A percentile compares a stretch with the other conserved stretches of the same genome.
These are phyloP conservation scores for Fusarium abutilonis DNA, from an alignment of 2,329 filamentous ascomycete genomes.

Conservation along the genomic window DNA sequence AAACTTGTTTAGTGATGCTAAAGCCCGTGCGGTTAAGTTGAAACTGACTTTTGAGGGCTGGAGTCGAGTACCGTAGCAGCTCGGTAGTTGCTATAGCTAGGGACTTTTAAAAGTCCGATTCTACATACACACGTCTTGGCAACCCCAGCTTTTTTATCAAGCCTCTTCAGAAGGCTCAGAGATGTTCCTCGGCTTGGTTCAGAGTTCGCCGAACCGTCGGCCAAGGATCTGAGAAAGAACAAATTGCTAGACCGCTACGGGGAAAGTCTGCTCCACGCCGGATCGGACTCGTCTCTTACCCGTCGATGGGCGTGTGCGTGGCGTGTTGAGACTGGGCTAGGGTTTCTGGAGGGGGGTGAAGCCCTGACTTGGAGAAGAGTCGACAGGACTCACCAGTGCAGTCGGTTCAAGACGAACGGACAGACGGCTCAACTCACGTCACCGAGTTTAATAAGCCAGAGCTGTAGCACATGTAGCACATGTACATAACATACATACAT, in stretches of 20 bases:
- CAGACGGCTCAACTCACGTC: neutral
- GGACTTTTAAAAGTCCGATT: neutral
- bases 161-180: neutral
- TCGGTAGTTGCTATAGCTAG: constrained; percentile 5
- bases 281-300: constrained; percentile 38
- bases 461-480: neutral
- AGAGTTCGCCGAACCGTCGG: constrained; percentile 27
- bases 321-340: constrained; percentile 21
- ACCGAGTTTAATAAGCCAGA: neutral
- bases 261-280: constrained; percentile 37
- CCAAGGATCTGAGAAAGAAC: constrained; percentile 10
- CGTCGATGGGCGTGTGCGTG: constrained; percentile 38
- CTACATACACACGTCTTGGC: constrained; percentile 6
- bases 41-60: neutral
- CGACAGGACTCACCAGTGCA: neutral
- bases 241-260: constrained; percentile 30
- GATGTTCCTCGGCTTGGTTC: neutral
- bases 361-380: constrained; percentile 3
- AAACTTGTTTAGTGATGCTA: neutral
- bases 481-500: neutral
- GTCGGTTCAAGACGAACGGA: neutral
- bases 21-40: neutral
- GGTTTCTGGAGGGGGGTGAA: constrained; percentile 13
- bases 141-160: constrained; percentile 2
- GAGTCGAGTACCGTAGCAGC: neutral